Evolutionary conservation across 176 grass and related monocot species (phyloP).

Genomic region (Juncus inflexus): DNA sequence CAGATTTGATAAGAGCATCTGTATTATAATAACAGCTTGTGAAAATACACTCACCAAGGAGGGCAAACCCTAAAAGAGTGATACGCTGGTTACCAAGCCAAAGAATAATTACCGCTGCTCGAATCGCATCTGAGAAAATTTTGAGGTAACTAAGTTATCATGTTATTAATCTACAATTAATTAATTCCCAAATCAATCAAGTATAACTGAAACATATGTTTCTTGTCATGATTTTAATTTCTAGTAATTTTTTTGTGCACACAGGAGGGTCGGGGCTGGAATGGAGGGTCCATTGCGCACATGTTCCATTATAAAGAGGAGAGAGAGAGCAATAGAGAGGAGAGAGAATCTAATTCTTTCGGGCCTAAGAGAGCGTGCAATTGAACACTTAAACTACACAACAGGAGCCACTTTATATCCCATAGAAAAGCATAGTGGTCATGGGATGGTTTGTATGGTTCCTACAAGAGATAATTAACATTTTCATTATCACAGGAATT

Average conservation of each 20-base stretch:
- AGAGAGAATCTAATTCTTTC: constrained; percentile 23
- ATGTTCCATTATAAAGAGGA: constrained; percentile 66
- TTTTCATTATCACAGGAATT: too few species aligned
- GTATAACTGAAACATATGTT: neutral
- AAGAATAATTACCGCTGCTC: constrained; percentile 55
- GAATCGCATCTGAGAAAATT: constrained; percentile 79
- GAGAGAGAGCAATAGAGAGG: constrained; percentile 42
- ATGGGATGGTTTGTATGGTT: constrained; percentile 68
- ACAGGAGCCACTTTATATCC: constrained; percentile 67
- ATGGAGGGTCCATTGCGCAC: constrained; percentile 32
- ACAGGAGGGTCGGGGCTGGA: constrained; percentile 73
- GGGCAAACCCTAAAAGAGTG: constrained; percentile 57
- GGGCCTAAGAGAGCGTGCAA: constrained; percentile 51
- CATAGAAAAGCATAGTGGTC: constrained; percentile 42
- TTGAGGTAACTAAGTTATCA: constrained; percentile 40
- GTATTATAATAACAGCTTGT: constrained; percentile 52
- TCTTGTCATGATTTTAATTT: neutral
- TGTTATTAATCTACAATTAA: constrained; percentile 6
- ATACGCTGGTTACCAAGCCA: constrained; percentile 57
- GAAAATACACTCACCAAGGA: constrained; percentile 94
- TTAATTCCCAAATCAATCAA: constrained; percentile 5
- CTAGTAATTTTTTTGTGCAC: constrained; percentile 5
- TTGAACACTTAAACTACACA: constrained; percentile 50
- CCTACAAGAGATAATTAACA: constrained; percentile 4
- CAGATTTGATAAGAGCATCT: constrained; percentile 5